Evolutionary conservation across 257 asterid species (phyloP).

Genomic region (Solanum chiquidenum): DNA sequence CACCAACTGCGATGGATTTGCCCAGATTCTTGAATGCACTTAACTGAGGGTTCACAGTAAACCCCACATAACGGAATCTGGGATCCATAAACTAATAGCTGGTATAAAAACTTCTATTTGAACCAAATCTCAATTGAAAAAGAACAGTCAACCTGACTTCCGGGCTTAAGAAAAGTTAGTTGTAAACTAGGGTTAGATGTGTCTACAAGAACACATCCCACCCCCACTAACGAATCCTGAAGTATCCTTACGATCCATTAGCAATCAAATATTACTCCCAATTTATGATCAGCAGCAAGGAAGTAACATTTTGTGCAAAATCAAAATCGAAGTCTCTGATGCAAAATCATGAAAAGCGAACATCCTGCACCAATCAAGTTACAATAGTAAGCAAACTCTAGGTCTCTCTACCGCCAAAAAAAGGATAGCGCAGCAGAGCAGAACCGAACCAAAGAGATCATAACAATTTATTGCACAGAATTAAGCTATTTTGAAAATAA

Average conservation of each 20-base stretch:
- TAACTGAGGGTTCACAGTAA: slow-evolving; percentile 55
- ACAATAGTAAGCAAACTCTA: neutral
- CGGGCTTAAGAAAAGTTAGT: slow-evolving; percentile 37
- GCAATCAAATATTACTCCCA: neutral
- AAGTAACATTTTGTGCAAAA: slow-evolving; percentile 12
- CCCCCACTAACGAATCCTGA: slow-evolving; percentile 99
- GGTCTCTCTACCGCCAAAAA: neutral
- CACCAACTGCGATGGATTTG: slow-evolving; percentile 41
- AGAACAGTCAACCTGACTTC: slow-evolving; percentile 84
- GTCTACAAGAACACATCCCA: slow-evolving; percentile 52
- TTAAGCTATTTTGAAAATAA: neutral
- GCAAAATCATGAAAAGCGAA: slow-evolving; percentile 4
- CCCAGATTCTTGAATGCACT: slow-evolving; percentile 56
- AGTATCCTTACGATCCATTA: slow-evolving; percentile 93
- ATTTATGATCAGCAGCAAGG: slow-evolving; percentile 15
- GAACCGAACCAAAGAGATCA: neutral
- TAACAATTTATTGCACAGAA: neutral
- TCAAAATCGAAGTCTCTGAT: slow-evolving; percentile 18
- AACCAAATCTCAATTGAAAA: slow-evolving; percentile 35
- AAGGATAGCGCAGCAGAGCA: neutral
- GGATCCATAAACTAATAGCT: slow-evolving; percentile 62
- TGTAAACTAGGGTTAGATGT: slow-evolving; percentile 52
- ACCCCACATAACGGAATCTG: slow-evolving; percentile 54
- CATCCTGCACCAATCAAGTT: slow-evolving; percentile 34
- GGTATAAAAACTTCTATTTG: slow-evolving; percentile 24